Percentiles rank a stretch among this genome's conserved stretches.
Evolutionary conservation across 2,329 filamentous ascomycete genomes (phyloP).

Genomic region (Phialophora tarda): DNA sequence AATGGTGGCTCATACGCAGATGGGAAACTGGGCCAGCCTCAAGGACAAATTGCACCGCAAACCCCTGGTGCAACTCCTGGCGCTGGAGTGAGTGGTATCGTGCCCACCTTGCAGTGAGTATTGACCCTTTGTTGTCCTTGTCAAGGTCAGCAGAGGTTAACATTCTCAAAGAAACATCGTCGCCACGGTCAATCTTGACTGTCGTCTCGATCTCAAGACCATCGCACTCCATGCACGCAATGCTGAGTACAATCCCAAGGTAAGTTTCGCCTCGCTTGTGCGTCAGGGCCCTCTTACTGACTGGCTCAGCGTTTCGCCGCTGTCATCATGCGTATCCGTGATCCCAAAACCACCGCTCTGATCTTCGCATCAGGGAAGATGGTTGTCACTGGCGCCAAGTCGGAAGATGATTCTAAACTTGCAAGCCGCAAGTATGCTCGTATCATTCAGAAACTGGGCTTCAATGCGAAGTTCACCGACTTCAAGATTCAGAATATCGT

Average conservation of each 20-base stretch:
- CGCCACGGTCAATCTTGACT: conserved; percentile 97
- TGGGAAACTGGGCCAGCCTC: conserved; percentile 58
- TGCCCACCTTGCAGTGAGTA: conserved; percentile 97
- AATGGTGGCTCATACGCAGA: conserved; percentile 55
- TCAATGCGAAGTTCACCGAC: conserved; percentile 99
- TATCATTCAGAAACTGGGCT: conserved; percentile 99
- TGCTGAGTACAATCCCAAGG: conserved; percentile 98
- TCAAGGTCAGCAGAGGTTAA: conserved; percentile 57
- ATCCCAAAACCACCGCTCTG: conserved; percentile 96
- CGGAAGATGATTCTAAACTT: conserved; percentile 96
- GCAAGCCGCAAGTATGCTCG: conserved; percentile 97
- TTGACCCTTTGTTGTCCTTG: conserved; percentile 53
- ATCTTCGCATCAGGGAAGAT: conserved; percentile 99
- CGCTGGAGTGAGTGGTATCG: conserved; percentile 83
- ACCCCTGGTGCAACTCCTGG: conserved; percentile 92
- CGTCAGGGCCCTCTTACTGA: conserved; percentile 45
- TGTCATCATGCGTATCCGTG: conserved; percentile 99
- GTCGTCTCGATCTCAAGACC: conserved; percentile 96
- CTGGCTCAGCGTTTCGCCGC: conserved; percentile 87
- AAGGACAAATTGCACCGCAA: conserved; percentile 74
- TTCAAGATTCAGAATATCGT: conserved; percentile 99
- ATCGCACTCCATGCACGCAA: conserved; percentile 98
- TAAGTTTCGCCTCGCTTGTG: conserved; percentile 55
- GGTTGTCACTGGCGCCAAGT: conserved; percentile 98
- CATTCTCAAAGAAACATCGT: conserved; percentile 85